Evolutionary conservation across 352 stramenopile species (phyloP).

Genomic region (Blastocystis sp.): DNA sequence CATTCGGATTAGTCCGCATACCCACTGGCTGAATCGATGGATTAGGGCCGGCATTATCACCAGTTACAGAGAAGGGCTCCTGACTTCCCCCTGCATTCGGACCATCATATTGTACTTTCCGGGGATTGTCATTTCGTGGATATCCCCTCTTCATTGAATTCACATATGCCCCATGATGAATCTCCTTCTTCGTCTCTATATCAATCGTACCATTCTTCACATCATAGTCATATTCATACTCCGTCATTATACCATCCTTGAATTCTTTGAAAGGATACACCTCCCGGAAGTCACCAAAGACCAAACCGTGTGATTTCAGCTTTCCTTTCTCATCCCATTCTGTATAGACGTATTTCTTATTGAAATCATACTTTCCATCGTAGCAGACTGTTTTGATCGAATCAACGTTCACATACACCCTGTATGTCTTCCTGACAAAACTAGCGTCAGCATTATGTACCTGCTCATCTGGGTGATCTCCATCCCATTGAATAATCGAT

Average conservation of each 20-base stretch:
- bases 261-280: not conserved
- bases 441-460: not conserved
- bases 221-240: conserved; percentile 23
- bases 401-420: not conserved
- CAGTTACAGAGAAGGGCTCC: no score
- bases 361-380: not conserved
- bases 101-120: no score
- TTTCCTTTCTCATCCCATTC: not conserved
- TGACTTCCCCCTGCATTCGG: no score
- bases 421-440: not conserved
- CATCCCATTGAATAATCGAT: no score
- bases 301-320: not conserved
- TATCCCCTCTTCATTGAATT: not conserved
- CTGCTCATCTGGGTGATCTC: no score
- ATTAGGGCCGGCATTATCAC: no score
- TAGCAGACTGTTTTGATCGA: not conserved
- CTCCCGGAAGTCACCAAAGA: not conserved
- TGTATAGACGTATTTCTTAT: not conserved
- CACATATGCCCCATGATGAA: not conserved
- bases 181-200: not conserved
- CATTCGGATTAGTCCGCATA: no score
- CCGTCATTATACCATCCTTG: not conserved
- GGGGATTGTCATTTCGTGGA: not conserved
- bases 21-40: no score
- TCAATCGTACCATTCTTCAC: not conserved